Base-by-base conservation (phyloP, 306 rosid species). In the Quercus agrifolia region DNA sequence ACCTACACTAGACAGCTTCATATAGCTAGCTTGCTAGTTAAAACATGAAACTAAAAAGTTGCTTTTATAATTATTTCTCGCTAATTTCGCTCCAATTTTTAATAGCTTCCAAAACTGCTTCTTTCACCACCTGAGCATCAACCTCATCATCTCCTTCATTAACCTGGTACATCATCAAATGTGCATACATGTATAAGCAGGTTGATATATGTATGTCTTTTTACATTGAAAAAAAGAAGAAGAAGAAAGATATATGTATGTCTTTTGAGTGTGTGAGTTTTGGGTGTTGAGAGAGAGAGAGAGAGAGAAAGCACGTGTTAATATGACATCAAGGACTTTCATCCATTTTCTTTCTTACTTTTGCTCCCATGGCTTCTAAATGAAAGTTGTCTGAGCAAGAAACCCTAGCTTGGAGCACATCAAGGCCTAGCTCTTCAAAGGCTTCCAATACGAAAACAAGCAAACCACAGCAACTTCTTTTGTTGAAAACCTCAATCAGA, bases 401-500 rank as follows among this genome's bases (percentile, higher is more conserved):
- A 87, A 87, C 89, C 93, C 96, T 86, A 87, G 96, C 91, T 13
- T 89, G 89, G 27, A 79, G 80, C 44, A 91, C 90, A 61, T 87
- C 90, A 78, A 91, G 96, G 51, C 89, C 91, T 27, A 91, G 78
- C 77, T 84, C 87, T 83, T 86, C 91, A 74, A 91, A 73, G 51
- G 96, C 91, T 84, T 91, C 93, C 77, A 91, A 77, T 31, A 91
- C 67, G 82, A 82, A 89, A 79, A 86, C 92, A 73, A 91, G 78
- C 79, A 91, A 78, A 17, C 93, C 96, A 6, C 79, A 28, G 55
- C 96, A 86, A 27, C 78, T 84, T 77, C 57, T 86, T 76, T 84
- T 64, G 25, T 82, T 77, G n/a, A 49, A 23, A 72, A 91, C 88
- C 84, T 85, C 85, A 19, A 91, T 86, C 63, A 77, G 41, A 75